Evolutionary conservation across 177 flowering plant species (phyloP), one percentile per base, ranked within the genome.

Genomic region (Vitis hybrid): DNA sequence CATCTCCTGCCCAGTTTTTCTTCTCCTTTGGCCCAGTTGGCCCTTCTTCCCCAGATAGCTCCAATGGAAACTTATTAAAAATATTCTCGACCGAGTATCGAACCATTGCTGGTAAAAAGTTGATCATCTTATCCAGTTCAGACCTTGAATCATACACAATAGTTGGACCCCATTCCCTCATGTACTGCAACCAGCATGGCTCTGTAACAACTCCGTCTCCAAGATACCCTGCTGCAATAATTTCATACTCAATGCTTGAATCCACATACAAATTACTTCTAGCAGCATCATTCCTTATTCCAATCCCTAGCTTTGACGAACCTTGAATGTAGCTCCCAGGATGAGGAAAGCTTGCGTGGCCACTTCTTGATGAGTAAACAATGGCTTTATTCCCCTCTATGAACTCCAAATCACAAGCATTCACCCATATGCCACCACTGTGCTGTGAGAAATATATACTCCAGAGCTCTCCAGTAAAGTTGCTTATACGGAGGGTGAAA

Each of bases 1-100:
- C 86, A 64, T 83, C 86, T 26, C 83, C 84, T 9, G 60, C 59
- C 86, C 86, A 83, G 49, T 83, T 81, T 53, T 83, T 72, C 75
- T 83, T 83, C 80, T 83, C 86, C 74, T 83, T 83, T 5, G 86
- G 86, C n/a, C 86, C 86, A 0, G 84, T 81, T 2, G 86, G 86
- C 11, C 86, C 84, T 66, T 73, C 81, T 65, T 83, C 84, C 5
- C 86, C 84, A 39, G 45, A 83, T 1, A 83, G 67, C 75, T 83
- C 86, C 2, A 57, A 59, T 1, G 86, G 86, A 16, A 83, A 61
- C 80, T 73, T 73, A 10, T 60, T 29, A 29, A 79, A 75, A 11
- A 79, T 51, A 65, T 52, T 73, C 65, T 68, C 73, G 54, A 77
- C 79, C 16, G 81, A 72, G 54, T 34, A 26, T 26, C 77, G 31